Base-by-base conservation (phyloP, 345 rosid genomes). In the Atalantia buxifolia region DNA sequence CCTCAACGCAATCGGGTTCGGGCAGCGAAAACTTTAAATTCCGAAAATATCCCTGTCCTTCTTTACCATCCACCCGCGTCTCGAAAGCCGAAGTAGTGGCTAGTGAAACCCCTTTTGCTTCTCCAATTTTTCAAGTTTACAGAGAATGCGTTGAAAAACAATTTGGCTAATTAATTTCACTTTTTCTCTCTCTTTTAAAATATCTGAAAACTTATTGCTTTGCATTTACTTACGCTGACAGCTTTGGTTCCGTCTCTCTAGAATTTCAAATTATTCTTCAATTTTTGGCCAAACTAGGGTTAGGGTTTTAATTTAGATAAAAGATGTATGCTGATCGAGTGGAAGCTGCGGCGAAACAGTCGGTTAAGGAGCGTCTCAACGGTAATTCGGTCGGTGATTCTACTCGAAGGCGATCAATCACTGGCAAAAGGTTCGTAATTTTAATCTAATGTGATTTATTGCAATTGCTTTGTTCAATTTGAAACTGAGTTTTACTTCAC, bases 251-350 rank as follows among this genome's bases (percentile, higher is more conserved):
- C 60, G 30, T 16, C 55, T 71, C 48, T 28, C 53, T 22, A 9
- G 40, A 62, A 62, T 74, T 45, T 48, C 63, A 75, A 45, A 13
- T 65, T 55, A 22, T 33, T 27, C 22, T 64, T 56, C 60, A 50
- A 24, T n/a, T 36, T 33, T 36, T 31, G 21, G 28, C 40, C 60
- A 68, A 68, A 33, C 62, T 71, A 65, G 35, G 75, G 31, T 71
- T 85, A 86, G 89, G 90, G 84, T 81, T 85, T 80, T 79, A 84
- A 84, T 83, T 85, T 73, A 21, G 18, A n/a, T 53, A 13, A 36
- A 76, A 81, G 77, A 96, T 96, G 99, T 96, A 96, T 82, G 97
- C 99, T 81, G 99, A 96, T 90, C 91, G 83, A 77, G 91, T 91
- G 76, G 97, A 96, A 83, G 90, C 87, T 64, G 88, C 82, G n/a